Evolutionary conservation across 768 basidiomycete genomes (phyloP), one percentile per base, ranked within the genome.

Genomic region (Leccinum uliginosum): DNA sequence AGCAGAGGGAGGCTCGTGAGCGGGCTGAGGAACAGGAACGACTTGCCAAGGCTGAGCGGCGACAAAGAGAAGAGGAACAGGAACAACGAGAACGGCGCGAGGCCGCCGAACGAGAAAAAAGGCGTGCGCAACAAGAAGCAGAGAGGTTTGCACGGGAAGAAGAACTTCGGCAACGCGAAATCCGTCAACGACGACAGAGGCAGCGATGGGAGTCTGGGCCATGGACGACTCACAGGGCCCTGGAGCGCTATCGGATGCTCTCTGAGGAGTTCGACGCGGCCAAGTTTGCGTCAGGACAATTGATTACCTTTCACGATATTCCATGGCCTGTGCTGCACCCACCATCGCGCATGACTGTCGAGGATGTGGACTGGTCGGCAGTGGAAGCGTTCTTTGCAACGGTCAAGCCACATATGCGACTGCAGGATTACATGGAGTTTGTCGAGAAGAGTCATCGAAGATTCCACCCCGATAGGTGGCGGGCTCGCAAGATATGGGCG

Each of bases 401-500:
- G 6, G 78, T 85, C 26, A 76, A 75, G 62, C 58, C 61, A 17
- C 76, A 79, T 45, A 78, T 89, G 78, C 77, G 82, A 23, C 53
- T 70, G 17, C 81, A 85, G 66, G 86, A 87, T 50, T 91, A 82
- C 71, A 83, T 80, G 64, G 68, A 67, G 2, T 79, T 91, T 54
- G 77, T 92, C 3, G 82, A 88, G 72, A 83, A 83, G 64, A 86
- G 85, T 62, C 81, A 90, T 63, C 78, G 82, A 40, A 74, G 89
- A 51, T 92, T 91, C 68, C 91, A 91, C 62, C 87, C 89, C 2
- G 90, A 92, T 69, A 74, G 87, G 58, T 93, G 89, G 91, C 76
- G 83, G 44, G 83, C 86, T 29, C 77, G 86, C 43, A 81, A 81
- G 27, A 71, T 91, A 34, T 75, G 88, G 65, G 75, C 75, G 56